Conservation (phyloP, 2,329 filamentous ascomycete genomes). For the Colletotrichum chlorophyti region DNA sequence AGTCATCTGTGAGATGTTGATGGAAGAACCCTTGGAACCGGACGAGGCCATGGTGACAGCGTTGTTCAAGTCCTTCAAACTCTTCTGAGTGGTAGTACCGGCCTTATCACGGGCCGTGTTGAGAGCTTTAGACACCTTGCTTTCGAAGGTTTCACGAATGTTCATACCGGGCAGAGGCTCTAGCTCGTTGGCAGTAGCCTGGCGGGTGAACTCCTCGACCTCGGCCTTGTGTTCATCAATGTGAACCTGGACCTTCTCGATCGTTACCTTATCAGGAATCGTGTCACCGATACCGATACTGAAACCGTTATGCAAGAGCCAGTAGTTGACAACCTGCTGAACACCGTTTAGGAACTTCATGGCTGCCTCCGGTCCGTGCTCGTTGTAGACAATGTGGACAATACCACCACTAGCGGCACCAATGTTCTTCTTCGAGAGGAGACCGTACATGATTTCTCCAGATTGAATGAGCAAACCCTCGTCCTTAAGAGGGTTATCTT, state of each 20-base stretch:
- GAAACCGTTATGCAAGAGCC: conserved; percentile 94
- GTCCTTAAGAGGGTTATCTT: conserved; percentile 72
- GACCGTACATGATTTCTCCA: conserved; percentile 88
- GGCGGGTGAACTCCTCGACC: conserved; percentile 76
- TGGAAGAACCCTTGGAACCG: conserved; percentile 97
- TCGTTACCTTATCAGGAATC: conserved; percentile 86
- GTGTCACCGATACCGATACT: conserved; percentile 99
- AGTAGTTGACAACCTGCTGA: conserved; percentile 95
- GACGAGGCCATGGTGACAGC: conserved; percentile 95
- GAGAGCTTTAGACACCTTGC: conserved; percentile 90
- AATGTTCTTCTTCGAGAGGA: conserved; percentile 92
- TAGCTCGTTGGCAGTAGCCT: conserved; percentile 84
- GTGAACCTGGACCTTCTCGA: conserved; percentile 81
- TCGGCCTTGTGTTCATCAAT: conserved; percentile 83
- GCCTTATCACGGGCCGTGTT: conserved; percentile 97
- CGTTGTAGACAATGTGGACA: conserved; percentile 95
- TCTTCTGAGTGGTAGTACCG: conserved; percentile 89
- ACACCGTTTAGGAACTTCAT: conserved; percentile 96
- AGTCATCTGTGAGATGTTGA: conserved; percentile 99
- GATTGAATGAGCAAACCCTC: conserved; percentile 83
- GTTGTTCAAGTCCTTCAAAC: conserved; percentile 95
- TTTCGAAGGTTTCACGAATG: conserved; percentile 97
- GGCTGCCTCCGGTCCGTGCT: conserved; percentile 83
- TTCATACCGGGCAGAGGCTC: conserved; percentile 99
- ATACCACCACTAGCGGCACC: conserved; percentile 91